These are phyloP conservation scores for Sporothrix mexicana DNA, from an alignment of 2,329 filamentous ascomycete genomes.

Conservation along the genomic window DNA sequence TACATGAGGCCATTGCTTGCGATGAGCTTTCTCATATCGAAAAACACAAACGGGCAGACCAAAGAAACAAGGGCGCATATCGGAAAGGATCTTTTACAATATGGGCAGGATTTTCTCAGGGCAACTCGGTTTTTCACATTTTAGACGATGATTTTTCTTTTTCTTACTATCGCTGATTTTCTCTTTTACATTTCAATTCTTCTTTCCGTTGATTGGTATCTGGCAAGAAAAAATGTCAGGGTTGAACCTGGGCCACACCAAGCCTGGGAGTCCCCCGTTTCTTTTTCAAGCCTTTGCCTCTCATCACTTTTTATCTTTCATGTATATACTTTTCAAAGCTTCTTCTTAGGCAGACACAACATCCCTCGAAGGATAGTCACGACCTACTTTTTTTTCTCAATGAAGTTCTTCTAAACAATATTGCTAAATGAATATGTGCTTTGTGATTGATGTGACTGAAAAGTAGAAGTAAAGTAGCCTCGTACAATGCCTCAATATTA, in stretches of 20 bases:
- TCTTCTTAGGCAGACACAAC: background rate
- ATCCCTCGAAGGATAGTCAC: background rate
- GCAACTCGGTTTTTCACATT: background rate
- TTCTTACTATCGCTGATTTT: background rate
- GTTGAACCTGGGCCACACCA: background rate
- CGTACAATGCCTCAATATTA: too few relatives aligned
- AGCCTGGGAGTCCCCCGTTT: background rate
- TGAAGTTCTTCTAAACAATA: background rate
- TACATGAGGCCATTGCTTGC: slow-evolving; percentile 13
- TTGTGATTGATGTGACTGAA: background rate
- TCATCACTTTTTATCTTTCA: slow-evolving; percentile 9
- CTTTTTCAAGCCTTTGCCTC: background rate
- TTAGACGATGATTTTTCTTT: slow-evolving; percentile 18
- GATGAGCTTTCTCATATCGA: background rate
- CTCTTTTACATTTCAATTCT: background rate
- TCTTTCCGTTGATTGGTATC: background rate
- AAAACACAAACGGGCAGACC: background rate
- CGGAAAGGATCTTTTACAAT: background rate
- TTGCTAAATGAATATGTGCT: background rate
- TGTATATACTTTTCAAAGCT: slow-evolving; percentile 15
- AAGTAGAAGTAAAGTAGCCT: too few relatives aligned
- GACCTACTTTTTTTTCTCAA: background rate
- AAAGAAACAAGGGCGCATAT: slow-evolving; percentile 1
- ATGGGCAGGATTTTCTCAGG: background rate
- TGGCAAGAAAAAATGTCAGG: background rate